Percentiles rank a stretch among this genome's conserved stretches.
Evolutionary conservation across 2,329 filamentous ascomycete species (phyloP).

Genomic region (Ophiostoma himal-ulmi): DNA sequence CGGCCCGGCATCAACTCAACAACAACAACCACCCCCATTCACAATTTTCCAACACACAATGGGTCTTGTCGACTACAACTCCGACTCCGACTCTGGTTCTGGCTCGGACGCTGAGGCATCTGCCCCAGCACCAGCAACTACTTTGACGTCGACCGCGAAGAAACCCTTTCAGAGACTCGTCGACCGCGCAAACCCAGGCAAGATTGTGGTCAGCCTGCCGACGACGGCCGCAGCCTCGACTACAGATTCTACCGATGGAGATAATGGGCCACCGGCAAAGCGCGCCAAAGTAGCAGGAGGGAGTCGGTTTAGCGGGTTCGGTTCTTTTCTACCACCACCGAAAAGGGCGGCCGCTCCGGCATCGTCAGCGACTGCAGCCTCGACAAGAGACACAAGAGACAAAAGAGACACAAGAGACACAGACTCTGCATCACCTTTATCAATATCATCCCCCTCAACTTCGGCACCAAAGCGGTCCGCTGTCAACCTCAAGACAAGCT

Average conservation of each 20-base stretch:
- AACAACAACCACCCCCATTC: neutral
- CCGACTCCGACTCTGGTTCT: constrained; percentile 55
- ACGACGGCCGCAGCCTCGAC: constrained; percentile 33
- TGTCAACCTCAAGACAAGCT: constrained; percentile 77
- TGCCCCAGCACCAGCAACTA: neutral
- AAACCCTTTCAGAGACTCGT: constrained; percentile 72
- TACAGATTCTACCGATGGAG: constrained; percentile 30
- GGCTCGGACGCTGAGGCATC: constrained; percentile 52
- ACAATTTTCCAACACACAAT: constrained; percentile 40
- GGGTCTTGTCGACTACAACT: constrained; percentile 78
- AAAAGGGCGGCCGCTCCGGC: constrained; percentile 50
- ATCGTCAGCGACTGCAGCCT: constrained; percentile 29
- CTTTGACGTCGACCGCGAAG: constrained; percentile 39
- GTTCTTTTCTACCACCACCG: constrained; percentile 77
- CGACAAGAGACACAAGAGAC: constrained; percentile 26
- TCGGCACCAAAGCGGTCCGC: constrained; percentile 44
- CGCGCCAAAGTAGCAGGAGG: constrained; percentile 50
- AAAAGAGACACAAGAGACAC: neutral
- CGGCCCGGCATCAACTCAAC: neutral
- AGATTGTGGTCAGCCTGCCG: constrained; percentile 76
- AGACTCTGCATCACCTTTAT: neutral
- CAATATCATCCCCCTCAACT: constrained; percentile 20
- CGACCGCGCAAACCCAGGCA: constrained; percentile 72
- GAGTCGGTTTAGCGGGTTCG: constrained; percentile 72
- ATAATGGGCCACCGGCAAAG: constrained; percentile 60